These are phyloP conservation scores for Oryza nivara DNA, from an alignment of 176 grass and related monocot genomes.

Conservation along the genomic window DNA sequence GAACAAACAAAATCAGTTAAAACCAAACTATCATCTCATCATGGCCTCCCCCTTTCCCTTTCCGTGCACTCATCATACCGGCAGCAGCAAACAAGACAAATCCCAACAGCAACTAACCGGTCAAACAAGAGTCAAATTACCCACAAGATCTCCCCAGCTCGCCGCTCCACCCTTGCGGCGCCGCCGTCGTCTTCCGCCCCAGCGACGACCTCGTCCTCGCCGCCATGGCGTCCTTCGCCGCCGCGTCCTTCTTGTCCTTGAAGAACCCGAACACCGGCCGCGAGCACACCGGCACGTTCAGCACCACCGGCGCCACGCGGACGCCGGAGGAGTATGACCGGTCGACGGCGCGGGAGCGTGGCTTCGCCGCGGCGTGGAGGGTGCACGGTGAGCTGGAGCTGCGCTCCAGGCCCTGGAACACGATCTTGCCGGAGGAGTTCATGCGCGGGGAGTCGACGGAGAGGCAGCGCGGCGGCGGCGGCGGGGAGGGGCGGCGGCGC, in stretches of 20 bases:
- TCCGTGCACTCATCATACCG: constrained; percentile 7
- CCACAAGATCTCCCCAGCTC: constrained; percentile 45
- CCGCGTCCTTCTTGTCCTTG: constrained; percentile 70
- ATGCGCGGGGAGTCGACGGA: constrained; percentile 79
- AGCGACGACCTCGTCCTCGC: constrained; percentile 37
- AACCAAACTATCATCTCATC: constrained; percentile 32
- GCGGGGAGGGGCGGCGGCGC: constrained; percentile 12
- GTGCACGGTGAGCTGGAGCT: constrained; percentile 88
- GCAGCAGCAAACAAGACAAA: constrained; percentile 1
- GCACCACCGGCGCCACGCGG: constrained; percentile 73
- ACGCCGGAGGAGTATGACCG: constrained; percentile 85
- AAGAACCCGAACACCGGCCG: constrained; percentile 84
- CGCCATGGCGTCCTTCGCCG: constrained; percentile 13
- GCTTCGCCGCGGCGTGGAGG: constrained; percentile 60
- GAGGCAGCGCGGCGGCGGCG: constrained; percentile 32
- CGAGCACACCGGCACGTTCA: constrained; percentile 89
- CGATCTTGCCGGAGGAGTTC: constrained; percentile 89
- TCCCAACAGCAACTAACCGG: background rate
- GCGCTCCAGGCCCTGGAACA: constrained; percentile 88
- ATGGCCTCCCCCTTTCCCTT: background rate
- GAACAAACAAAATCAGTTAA: constrained; percentile 66
- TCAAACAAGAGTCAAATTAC: constrained; percentile 31
- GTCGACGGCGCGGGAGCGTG: constrained; percentile 64
- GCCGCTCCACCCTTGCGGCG: constrained; percentile 45
- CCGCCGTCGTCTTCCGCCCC: constrained; percentile 40